These are phyloP conservation scores for Curvularia sp. DNA, from an alignment of 2,329 filamentous ascomycete species.

Conservation along the genomic window DNA sequence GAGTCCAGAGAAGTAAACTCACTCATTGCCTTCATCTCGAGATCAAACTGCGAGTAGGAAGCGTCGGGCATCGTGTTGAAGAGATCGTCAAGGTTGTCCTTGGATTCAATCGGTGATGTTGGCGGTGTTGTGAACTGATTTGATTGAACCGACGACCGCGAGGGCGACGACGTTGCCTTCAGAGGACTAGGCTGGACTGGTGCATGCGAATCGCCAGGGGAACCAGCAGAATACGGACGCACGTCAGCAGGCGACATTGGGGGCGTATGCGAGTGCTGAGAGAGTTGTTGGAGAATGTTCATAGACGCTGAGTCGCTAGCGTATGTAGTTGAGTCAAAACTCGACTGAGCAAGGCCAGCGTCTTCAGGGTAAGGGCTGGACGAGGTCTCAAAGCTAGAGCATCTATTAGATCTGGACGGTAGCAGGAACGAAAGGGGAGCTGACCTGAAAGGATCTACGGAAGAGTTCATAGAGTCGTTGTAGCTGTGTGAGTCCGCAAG, in stretches of 20 bases:
- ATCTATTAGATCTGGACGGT: slow-evolving; percentile 24
- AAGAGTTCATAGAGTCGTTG: slow-evolving; percentile 37
- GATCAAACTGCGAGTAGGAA: slow-evolving; percentile 48
- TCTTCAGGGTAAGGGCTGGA: slow-evolving; percentile 42
- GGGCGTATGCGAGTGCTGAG: slow-evolving; percentile 46
- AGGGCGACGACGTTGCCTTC: slow-evolving; percentile 44
- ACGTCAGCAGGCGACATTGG: slow-evolving; percentile 49
- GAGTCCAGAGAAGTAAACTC: slow-evolving; percentile 45
- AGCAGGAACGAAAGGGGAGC: not conserved
- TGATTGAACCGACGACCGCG: slow-evolving; percentile 46
- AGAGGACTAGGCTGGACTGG: slow-evolving; percentile 34
- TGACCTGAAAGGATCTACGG: slow-evolving; percentile 44
- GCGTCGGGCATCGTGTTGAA: slow-evolving; percentile 43
- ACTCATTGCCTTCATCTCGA: slow-evolving; percentile 51
- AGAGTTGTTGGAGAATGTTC: slow-evolving; percentile 48
- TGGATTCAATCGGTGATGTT: slow-evolving; percentile 45
- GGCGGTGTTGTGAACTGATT: slow-evolving; percentile 50
- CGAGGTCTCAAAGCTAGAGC: slow-evolving; percentile 39
- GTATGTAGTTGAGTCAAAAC: slow-evolving; percentile 43
- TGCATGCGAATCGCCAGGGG: slow-evolving; percentile 24
- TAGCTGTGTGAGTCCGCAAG: slow-evolving; percentile 38
- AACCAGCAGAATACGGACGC: slow-evolving; percentile 39
- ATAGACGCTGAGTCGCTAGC: slow-evolving; percentile 41
- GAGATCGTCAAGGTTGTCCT: slow-evolving; percentile 46
- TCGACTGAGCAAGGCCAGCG: slow-evolving; percentile 29